phyloP scores from a whole-genome alignment of 768 basidiomycete species.

The Leccinum aurantiacum region DNA sequence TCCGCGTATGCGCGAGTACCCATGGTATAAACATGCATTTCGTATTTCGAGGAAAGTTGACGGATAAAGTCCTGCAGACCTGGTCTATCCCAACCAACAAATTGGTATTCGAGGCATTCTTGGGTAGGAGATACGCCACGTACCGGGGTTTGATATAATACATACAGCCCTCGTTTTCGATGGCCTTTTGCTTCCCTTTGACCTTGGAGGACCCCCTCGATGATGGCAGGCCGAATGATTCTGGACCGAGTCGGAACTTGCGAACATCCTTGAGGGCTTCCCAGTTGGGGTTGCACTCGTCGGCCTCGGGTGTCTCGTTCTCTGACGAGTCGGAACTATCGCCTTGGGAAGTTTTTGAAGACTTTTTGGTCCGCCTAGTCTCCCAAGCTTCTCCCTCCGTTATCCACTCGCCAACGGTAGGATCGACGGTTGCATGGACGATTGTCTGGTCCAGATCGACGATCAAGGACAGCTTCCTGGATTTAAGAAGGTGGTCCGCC shows the following conservation, averaged over 20 bases:
- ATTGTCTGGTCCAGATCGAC: conserved; percentile 99
- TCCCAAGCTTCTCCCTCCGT: conserved; percentile 82
- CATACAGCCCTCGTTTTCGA: conserved; percentile 82
- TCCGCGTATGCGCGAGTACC: conserved; percentile 97
- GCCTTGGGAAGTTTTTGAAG: conserved; percentile 34
- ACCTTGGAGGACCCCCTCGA: conserved; percentile 38
- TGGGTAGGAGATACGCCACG: conserved; percentile 23
- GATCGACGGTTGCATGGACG: conserved; percentile 97
- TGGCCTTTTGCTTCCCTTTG: conserved; percentile 61
- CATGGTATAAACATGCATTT: conserved; percentile 99
- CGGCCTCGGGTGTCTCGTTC: conserved; percentile 44
- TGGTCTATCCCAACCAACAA: conserved; percentile 47
- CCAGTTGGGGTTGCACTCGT: conserved; percentile 89
- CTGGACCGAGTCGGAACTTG: conserved; percentile 85
- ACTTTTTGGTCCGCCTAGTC: conserved; percentile 48
- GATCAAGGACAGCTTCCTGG: conserved; percentile 86
- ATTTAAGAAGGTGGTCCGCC: conserved; percentile 70
- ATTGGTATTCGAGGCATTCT: neutral
- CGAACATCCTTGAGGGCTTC: conserved; percentile 88
- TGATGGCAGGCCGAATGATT: conserved; percentile 54
- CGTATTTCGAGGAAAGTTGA: conserved; percentile 74
- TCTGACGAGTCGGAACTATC: conserved; percentile 36
- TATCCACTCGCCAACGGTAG: conserved; percentile 98
- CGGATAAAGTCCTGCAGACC: conserved; percentile 81
- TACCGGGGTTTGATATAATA: conserved; percentile 99